Base-by-base conservation (phyloP, 129 eudicot species). In the Tagetes erecta region DNA sequence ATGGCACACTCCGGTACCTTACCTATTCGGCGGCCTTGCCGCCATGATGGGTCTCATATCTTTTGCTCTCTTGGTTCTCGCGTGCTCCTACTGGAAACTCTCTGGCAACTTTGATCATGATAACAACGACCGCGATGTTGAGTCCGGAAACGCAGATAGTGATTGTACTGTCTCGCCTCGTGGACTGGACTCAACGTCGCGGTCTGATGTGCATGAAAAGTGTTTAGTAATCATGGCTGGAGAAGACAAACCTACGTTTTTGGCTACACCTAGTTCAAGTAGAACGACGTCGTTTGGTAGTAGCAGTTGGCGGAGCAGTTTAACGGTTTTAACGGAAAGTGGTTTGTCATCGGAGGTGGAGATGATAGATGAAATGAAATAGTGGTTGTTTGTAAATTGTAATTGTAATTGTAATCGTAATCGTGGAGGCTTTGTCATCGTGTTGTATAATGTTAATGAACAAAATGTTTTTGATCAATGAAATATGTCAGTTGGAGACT, bases 11-110 rank as follows among this genome's bases (percentile, higher is more conserved):
- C 92, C 92, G 71, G 84, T 90, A 27, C 92, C 96, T 14, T 90
- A 90, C 80, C 85, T 90, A 34, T 90, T 90, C 78, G 92, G 96
- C 5, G 96, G 96, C n/a, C 74, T 90, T 37, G 96, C 96, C 1
- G 96, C 92, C 58, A 89, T 89, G 90, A 52, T 89, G 78, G 96
- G 86, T 34, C 85, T 89, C 57, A 87, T 89, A 30, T 90, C 92
- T 1, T 90, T 90, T 47, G 90, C 96, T 9, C 88, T 90, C 31
- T 6, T 90, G 27, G 76, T 85, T 74, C 87, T 90, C 55, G 96
- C 96, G 0, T 90, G 92, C 82, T 90, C 96, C 36, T 90, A 90
- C 79, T 87, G 92, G 92, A 87, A 87, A 72, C 87, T 90, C 70
- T 87, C 96, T 55, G 90, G 87, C 53, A 40, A 78, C 57, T 77